Percentiles rank a stretch among this genome's conserved stretches.
These are phyloP conservation scores for Coemansia sp. DNA, from an alignment of 192 early-diverging fungal genomes.

Conservation along the genomic window DNA sequence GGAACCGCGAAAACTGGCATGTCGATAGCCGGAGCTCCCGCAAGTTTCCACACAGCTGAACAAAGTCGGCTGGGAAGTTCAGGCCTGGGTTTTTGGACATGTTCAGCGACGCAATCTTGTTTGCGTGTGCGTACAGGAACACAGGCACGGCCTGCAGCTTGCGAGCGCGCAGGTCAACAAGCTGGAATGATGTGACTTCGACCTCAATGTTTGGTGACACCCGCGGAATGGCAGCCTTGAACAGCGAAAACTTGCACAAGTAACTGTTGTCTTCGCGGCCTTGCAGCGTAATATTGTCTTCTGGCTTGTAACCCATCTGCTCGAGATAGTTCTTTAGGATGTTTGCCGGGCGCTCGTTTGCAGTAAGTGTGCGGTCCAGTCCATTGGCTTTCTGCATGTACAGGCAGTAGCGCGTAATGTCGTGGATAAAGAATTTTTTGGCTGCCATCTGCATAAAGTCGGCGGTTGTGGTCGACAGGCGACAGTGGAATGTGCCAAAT, in stretches of 20 bases:
- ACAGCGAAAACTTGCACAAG: constrained; percentile 76
- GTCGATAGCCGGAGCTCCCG: constrained; percentile 68
- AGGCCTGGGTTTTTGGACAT: constrained; percentile 78
- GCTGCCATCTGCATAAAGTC: constrained; percentile 72
- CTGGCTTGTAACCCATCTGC: constrained; percentile 75
- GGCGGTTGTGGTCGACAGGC: constrained; percentile 66
- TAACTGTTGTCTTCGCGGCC: constrained; percentile 87
- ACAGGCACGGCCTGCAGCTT: constrained; percentile 80
- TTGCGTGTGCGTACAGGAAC: constrained; percentile 69
- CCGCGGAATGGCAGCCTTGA: constrained; percentile 57
- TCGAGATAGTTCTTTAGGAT: constrained; percentile 73
- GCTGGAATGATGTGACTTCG: constrained; percentile 54
- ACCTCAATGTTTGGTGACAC: constrained; percentile 55
- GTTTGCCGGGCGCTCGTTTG: constrained; percentile 70
- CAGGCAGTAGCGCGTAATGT: constrained; percentile 58
- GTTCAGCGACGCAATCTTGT: constrained; percentile 74
- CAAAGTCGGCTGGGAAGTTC: constrained; percentile 81
- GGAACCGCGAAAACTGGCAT: constrained; percentile 69
- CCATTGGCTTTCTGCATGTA: constrained; percentile 52
- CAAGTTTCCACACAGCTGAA: constrained; percentile 68
- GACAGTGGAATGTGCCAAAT: constrained; percentile 74
- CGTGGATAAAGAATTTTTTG: constrained; percentile 80
- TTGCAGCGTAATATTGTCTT: constrained; percentile 74
- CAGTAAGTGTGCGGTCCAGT: constrained; percentile 68
- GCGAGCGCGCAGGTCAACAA: constrained; percentile 69